Base-by-base conservation (phyloP, 176 grass and related monocot genomes). In the Canna indica region DNA sequence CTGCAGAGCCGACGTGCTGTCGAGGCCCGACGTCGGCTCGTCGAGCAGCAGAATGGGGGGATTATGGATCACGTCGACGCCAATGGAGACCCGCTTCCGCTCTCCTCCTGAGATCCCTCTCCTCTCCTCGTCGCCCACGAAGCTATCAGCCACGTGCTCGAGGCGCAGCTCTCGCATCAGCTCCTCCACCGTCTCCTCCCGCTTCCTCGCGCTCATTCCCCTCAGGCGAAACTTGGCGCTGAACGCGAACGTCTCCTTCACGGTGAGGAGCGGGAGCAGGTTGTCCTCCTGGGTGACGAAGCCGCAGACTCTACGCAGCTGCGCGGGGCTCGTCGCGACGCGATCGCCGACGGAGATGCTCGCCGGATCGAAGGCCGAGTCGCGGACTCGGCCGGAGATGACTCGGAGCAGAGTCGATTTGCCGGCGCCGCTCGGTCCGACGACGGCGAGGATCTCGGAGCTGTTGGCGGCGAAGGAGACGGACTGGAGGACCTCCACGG, bases 201-300 rank as follows among this genome's bases (percentile, higher is more conserved):
- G 80, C 73, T 87, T 81, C 45, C 3, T 26, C 0, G 70, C 15
- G 7, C 52, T 82, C 27, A 72, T 44, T 27, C 56, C 79, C 48
- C 74, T 70, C 33, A 92, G 79, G 56, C 93, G 50, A 79, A 97
- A 91, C 8, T 75, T 77, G 15, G 88, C 86, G 15, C 73, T 79
- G 39, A 97, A 97, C 74, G 85, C 80, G 29, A 97, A 78, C 29
- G 93, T 97, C 79, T 97, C 93, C 32, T 79, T 85, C 9, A 97
- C 88, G 3, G 93, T 97, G 59, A 97, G 93, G 3, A 97, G 81
- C n/a, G 86, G 93, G 0, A 97, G 88, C 9, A 97, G 88, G 76
- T 92, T 91, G 79, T 92, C 88, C 20, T 97, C 93, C 82, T 97
- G 93, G 29, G 88, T 90, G 24, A 91, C 86, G 63, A 91, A 96